phyloP scores from a whole-genome alignment of 2,329 filamentous ascomycete species.

The Hortaea sp. region DNA sequence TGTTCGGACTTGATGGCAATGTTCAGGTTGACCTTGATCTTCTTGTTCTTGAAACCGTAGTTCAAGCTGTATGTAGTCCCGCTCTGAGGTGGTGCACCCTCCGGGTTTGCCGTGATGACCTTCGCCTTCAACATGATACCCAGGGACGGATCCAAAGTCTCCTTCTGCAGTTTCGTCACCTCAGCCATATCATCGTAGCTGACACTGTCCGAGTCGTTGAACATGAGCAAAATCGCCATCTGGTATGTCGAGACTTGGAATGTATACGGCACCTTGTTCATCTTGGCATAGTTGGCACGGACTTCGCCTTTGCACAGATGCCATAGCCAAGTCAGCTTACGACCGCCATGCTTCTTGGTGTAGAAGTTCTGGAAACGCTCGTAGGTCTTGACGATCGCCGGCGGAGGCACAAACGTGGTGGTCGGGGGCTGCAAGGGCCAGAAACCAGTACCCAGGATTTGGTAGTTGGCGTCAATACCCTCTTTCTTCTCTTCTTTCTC shows the following conservation, averaged over 20 bases:
- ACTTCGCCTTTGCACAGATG: constrained; percentile 96
- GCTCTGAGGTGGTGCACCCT: constrained; percentile 63
- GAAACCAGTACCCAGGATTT: constrained; percentile 90
- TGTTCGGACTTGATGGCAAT: constrained; percentile 89
- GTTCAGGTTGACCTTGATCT: constrained; percentile 93
- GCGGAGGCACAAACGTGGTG: constrained; percentile 79
- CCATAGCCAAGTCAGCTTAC: constrained; percentile 97
- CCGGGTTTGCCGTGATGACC: constrained; percentile 63
- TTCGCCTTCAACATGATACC: constrained; percentile 87
- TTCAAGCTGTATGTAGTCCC: constrained; percentile 79
- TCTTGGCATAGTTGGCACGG: constrained; percentile 83
- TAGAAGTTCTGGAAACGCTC: constrained; percentile 88
- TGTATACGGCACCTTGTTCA: constrained; percentile 80
- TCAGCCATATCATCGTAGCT: constrained; percentile 80
- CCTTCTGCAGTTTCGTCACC: constrained; percentile 67
- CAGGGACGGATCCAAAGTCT: constrained; percentile 78
- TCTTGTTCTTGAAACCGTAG: constrained; percentile 96
- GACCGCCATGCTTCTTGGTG: constrained; percentile 89
- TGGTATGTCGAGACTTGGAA: constrained; percentile 97
- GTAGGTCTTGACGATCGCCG: constrained; percentile 74
- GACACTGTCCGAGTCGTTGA: constrained; percentile 82
- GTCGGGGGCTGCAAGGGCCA: constrained; percentile 85
- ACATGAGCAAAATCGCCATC: constrained; percentile 89
- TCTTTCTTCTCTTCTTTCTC: constrained; percentile 56
- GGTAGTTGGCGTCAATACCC: constrained; percentile 75